Percentiles rank a stretch among this genome's conserved stretches.
Conservation (phyloP, 1,284 basidiomycete genomes). For the Microbotryomycetes sp. region DNA sequence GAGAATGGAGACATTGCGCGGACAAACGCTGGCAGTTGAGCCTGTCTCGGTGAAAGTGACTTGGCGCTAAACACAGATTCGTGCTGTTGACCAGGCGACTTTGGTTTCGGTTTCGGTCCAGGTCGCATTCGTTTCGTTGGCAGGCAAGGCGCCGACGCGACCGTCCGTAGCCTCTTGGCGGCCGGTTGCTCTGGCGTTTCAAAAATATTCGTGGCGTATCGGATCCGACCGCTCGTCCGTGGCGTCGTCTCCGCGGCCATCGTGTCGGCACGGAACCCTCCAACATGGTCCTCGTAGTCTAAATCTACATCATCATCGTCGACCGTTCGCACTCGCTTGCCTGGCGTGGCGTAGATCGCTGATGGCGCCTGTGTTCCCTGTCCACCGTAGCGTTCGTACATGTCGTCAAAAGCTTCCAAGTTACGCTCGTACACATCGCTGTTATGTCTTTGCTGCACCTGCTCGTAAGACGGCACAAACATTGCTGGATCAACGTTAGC, state of each 20-base stretch:
- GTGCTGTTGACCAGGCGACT: conserved; percentile 24
- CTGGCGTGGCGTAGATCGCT: neutral
- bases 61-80: conserved; percentile 21
- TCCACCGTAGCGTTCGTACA: conserved; percentile 6
- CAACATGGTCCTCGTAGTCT: conserved; percentile 4
- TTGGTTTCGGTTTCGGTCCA: conserved; percentile 25
- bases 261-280: neutral
- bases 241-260: neutral
- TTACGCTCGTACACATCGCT: conserved; percentile 25
- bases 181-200: neutral
- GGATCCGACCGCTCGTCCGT: neutral
- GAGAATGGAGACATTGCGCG: conserved; percentile 19
- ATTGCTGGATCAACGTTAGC: neutral
- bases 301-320: conserved; percentile 12
- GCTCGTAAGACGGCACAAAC: conserved; percentile 7
- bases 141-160: conserved; percentile 29
- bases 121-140: conserved; percentile 21
- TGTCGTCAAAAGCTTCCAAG: conserved; percentile 21
- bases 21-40: conserved; percentile 7
- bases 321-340: conserved; percentile 14
- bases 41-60: conserved; percentile 20
- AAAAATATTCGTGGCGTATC: neutral
- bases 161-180: conserved; percentile 23
- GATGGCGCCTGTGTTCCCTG: neutral
- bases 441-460: neutral